phyloP scores from a whole-genome alignment of 306 rosid species.

The Dicorynia guianensis region DNA sequence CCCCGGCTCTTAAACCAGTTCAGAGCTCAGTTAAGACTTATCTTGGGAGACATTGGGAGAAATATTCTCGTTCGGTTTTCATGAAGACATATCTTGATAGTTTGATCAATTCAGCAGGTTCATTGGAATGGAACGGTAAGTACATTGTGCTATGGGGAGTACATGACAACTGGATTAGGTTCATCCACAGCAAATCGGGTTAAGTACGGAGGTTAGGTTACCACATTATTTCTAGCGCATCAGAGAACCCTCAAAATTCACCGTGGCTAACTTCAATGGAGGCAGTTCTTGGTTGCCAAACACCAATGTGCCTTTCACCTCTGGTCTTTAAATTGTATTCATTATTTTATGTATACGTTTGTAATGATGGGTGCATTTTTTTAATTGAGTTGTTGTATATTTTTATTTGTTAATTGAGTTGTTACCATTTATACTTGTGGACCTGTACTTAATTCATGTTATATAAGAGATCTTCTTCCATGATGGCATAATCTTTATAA shows the following conservation, averaged over 20 bases:
- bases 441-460: too few relatives aligned
- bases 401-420: too few relatives aligned
- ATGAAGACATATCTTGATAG: constrained; percentile 57
- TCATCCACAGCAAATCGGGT: constrained; percentile 52
- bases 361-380: too few relatives aligned
- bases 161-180: constrained; percentile 51
- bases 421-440: too few relatives aligned
- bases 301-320: constrained; percentile 54
- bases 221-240: constrained; percentile 48
- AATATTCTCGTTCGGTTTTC: constrained; percentile 53
- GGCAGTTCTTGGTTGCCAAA: constrained; percentile 56
- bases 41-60: constrained; percentile 62
- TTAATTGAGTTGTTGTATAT: too few relatives aligned
- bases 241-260: constrained; percentile 56
- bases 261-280: constrained; percentile 53
- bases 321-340: constrained; percentile 28
- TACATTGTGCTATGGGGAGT: constrained; percentile 55
- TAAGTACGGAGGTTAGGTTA: constrained; percentile 57
- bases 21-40: constrained; percentile 46
- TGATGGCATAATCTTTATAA: too few relatives aligned
- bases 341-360: neutral
- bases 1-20: constrained; percentile 42
- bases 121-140: constrained; percentile 63
- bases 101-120: constrained; percentile 55
- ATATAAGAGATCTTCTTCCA: too few relatives aligned